Percentiles rank a stretch among this genome's conserved stretches.
Evolutionary conservation across 2,329 filamentous ascomycete genomes (phyloP).

Genomic region (Juglanconis oblonga): DNA sequence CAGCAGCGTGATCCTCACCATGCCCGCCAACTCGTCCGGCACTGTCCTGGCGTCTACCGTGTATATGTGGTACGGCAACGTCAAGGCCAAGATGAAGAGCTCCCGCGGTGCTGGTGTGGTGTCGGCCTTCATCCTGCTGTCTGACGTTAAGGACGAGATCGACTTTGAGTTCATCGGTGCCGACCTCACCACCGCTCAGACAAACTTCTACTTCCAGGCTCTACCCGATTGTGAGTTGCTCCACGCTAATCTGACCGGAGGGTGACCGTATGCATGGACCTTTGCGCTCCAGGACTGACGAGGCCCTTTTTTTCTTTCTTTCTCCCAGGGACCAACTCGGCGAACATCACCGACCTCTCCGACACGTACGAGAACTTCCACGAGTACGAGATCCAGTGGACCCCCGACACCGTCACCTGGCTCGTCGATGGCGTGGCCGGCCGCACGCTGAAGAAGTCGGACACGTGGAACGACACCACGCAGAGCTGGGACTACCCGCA

Average conservation of each 20-base stretch:
- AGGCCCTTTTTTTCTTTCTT: background rate
- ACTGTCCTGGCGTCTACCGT: conserved; percentile 79
- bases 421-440: conserved; percentile 75
- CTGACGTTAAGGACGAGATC: conserved; percentile 96
- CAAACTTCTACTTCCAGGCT: conserved; percentile 97
- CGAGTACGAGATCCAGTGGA: conserved; percentile 92
- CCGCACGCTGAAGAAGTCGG: conserved; percentile 69
- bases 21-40: conserved; percentile 81
- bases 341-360: conserved; percentile 60
- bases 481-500: conserved; percentile 87
- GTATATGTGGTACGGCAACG: conserved; percentile 97
- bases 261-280: too few relatives aligned
- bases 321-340: conserved; percentile 66
- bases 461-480: conserved; percentile 82
- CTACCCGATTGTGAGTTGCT: conserved; percentile 75
- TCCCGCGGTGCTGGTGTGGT: conserved; percentile 84
- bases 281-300: too few relatives aligned
- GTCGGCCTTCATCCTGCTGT: conserved; percentile 94
- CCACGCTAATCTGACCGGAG: too few relatives aligned
- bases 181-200: conserved; percentile 75
- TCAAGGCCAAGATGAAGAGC: conserved; percentile 81
- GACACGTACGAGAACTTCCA: conserved; percentile 79
- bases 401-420: conserved; percentile 82
- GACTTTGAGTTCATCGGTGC: conserved; percentile 93
- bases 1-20: conserved; percentile 76